Percentiles rank a stretch among this genome's conserved stretches.
phyloP scores from a whole-genome alignment of 805 yeast species.

The Wilhelminamyces savonicus region DNA sequence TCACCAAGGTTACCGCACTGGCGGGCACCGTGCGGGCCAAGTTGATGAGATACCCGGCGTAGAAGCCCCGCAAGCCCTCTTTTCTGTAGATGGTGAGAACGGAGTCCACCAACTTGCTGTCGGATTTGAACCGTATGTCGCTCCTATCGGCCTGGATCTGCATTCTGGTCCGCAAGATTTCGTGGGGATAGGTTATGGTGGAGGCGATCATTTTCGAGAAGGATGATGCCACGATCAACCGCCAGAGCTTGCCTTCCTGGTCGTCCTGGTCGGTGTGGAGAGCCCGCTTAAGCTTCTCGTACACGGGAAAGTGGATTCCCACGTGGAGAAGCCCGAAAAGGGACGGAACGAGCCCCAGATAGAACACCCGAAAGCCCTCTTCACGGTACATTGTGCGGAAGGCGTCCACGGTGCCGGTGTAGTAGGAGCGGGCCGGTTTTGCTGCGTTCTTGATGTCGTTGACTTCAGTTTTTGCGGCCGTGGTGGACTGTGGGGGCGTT shows the following conservation, averaged over 20 bases:
- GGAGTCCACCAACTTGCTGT: conserved; percentile 20
- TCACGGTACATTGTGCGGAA: conserved; percentile 66
- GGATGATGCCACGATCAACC: conserved; percentile 56
- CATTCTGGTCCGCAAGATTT: conserved; percentile 84
- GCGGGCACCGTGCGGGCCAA: conserved; percentile 90
- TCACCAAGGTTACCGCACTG: conserved; percentile 88
- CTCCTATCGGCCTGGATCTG: conserved; percentile 48
- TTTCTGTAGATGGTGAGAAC: conserved; percentile 40
- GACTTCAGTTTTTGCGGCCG: conserved; percentile 4
- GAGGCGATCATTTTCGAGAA: conserved; percentile 85
- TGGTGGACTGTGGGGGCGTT: conserved; percentile 7
- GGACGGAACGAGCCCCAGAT: conserved; percentile 87
- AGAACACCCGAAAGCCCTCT: conserved; percentile 79
- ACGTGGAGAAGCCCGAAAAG: conserved; percentile 87
- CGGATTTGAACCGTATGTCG: conserved; percentile 3
- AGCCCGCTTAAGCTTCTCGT: conserved; percentile 68
- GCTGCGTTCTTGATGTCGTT: background rate
- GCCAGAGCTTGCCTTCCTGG: conserved; percentile 14
- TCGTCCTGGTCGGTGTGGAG: conserved; percentile 22
- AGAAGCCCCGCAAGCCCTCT: conserved; percentile 80
- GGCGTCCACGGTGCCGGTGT: conserved; percentile 80
- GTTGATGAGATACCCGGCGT: conserved; percentile 84
- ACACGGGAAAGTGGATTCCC: conserved; percentile 93
- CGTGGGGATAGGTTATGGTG: conserved; percentile 90
- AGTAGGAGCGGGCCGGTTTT: conserved; percentile 28